Evolutionary conservation across 2,329 filamentous ascomycete genomes (phyloP).

Genomic region (Chrysoporthe puriensis): DNA sequence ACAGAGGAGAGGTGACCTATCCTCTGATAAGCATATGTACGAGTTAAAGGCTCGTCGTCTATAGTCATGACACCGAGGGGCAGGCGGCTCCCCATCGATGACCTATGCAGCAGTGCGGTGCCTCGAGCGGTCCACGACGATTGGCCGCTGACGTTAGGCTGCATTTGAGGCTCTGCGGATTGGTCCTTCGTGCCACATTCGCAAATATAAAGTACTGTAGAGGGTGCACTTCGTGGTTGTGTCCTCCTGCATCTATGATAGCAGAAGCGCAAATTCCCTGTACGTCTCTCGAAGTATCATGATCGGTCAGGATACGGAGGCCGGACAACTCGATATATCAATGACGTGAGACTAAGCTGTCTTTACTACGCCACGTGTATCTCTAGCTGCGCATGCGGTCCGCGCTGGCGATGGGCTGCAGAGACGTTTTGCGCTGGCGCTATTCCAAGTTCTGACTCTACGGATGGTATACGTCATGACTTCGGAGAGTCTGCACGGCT

Average conservation of each 20-base stretch:
- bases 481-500: neutral
- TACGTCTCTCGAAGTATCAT: neutral
- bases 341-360: conserved; percentile 13
- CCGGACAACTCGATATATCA: neutral
- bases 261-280: neutral
- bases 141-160: neutral
- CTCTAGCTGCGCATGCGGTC: conserved; percentile 4
- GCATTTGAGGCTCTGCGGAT: neutral
- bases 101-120: neutral
- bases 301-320: neutral
- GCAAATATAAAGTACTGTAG: neutral
- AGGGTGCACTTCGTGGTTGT: neutral
- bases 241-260: neutral
- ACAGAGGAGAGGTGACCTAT: neutral
- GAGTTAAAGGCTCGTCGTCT: neutral
- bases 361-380: neutral
- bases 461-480: conserved; percentile 11
- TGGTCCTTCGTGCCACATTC: neutral
- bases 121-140: neutral
- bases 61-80: neutral
- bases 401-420: neutral
- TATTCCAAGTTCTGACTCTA: neutral
- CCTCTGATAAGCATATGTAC: neutral
- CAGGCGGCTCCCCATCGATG: neutral
- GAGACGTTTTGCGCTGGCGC: neutral